A percentile compares a stretch with the other conserved stretches of the same genome.
Conservation (phyloP, 371 early-diverging fungal genomes). For the Apophysomyces trapeziformis region DNA sequence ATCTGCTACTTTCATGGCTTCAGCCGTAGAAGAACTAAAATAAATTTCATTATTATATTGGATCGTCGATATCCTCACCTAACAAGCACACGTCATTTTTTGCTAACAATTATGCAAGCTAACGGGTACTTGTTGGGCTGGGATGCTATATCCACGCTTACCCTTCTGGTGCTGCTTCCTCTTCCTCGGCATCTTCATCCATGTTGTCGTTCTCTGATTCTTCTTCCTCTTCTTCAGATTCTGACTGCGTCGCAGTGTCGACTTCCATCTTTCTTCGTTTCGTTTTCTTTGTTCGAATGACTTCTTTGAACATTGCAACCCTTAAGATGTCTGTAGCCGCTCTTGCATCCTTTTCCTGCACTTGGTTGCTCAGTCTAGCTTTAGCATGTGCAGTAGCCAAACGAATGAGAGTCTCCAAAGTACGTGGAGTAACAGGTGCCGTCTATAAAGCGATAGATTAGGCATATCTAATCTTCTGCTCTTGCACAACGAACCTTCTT, state of each 20-base stretch:
- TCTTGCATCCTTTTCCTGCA: conserved; percentile 88
- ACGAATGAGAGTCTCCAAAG: conserved; percentile 99
- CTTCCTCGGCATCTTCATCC: conserved; percentile 30
- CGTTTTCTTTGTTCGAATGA: conserved; percentile 56
- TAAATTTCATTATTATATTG: not conserved
- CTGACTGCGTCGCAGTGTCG: conserved; percentile 32
- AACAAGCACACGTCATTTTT: too few relatives aligned
- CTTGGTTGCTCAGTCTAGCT: conserved; percentile 80
- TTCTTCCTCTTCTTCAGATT: conserved; percentile 46
- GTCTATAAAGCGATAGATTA: conserved; percentile 35
- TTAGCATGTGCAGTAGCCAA: conserved; percentile 99
- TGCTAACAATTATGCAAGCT: too few relatives aligned
- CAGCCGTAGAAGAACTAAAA: not conserved
- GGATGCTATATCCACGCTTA: not conserved
- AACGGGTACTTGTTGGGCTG: too few relatives aligned
- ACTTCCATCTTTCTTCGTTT: conserved; percentile 53
- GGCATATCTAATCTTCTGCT: not conserved
- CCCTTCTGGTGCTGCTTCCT: conserved; percentile 3
- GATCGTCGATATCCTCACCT: too few relatives aligned
- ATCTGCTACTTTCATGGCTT: conserved; percentile 1
- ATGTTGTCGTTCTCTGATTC: conserved; percentile 22
- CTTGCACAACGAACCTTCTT: conserved; percentile 48
- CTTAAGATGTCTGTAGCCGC: conserved; percentile 85
- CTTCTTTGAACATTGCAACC: conserved; percentile 94
- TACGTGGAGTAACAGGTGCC: conserved; percentile 96